Evolutionary conservation across 352 stramenopile species (phyloP).

Genomic region (Thalassiosira sp.): DNA sequence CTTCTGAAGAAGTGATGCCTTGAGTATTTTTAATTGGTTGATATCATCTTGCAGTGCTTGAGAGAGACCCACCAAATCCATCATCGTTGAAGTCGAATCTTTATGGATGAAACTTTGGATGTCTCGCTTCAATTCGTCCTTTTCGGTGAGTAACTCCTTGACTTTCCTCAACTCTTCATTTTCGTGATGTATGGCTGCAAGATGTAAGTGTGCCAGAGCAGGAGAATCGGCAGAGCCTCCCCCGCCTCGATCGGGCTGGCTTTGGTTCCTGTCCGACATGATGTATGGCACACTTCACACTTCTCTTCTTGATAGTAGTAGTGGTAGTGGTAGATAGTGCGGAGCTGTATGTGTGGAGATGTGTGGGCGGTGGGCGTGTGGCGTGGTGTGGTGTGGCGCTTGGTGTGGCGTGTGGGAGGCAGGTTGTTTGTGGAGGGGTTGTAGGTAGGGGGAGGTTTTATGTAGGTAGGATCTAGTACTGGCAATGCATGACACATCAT

Average conservation of each 20-base stretch:
- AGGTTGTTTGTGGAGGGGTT: too few relatives aligned
- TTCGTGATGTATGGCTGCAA: not conserved
- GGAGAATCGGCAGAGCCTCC: not conserved
- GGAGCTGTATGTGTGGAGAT: too few relatives aligned
- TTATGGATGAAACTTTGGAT: not conserved
- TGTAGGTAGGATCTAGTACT: too few relatives aligned
- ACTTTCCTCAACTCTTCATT: not conserved
- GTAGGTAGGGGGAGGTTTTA: too few relatives aligned
- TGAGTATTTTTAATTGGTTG: not conserved
- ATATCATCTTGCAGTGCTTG: not conserved
- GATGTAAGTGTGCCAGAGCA: not conserved
- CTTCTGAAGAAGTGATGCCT: not conserved
- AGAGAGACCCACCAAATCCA: not conserved
- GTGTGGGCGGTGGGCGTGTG: too few relatives aligned
- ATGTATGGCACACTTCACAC: not conserved
- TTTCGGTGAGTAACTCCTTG: not conserved
- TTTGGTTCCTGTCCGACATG: not conserved
- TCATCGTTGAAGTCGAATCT: not conserved
- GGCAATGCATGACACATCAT: too few relatives aligned
- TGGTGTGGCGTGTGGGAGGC: too few relatives aligned
- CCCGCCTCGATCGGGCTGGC: too few relatives aligned
- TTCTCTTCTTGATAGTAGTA: too few relatives aligned
- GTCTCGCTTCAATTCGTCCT: not conserved
- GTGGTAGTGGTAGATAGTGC: too few relatives aligned
- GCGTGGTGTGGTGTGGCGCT: too few relatives aligned